Evolutionary conservation across 192 early-diverging fungal species (phyloP), one percentile per base, ranked within the genome.

Genomic region (Pilobolus umbonatus): DNA sequence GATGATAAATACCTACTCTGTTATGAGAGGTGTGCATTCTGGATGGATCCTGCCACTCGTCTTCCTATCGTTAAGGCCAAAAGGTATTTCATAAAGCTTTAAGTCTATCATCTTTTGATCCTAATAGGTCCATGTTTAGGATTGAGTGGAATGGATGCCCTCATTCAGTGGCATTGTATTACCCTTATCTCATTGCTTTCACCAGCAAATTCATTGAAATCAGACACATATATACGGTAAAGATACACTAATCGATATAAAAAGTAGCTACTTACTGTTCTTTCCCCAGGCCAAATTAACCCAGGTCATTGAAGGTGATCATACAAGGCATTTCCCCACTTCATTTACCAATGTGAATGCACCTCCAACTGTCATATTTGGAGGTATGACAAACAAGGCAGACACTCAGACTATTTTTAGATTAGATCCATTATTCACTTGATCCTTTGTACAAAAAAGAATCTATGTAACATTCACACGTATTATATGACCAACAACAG

Each of bases 131-230:
- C 14, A 15, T 2, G 4, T 38, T 2, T 22, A 32, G 31, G n/a
- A 59, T 63, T 24, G 68, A 86, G 55, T 98, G 94, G 94, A 82
- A 83, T 26, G 94, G 96, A 1, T 67, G 74, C 1, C 95, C 95
- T 12, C 80, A 79, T 21, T 66, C 77, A 19, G 90, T 93, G 62
- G 85, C 90, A 26, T 81, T 86, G 12, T 74, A 79, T 19, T 71
- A 89, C 38, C 93, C 92, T n/a, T 96, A 91, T 68, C 71, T 98
- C 26, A 72, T 97, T 55, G 95, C 92, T 0, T 96, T 91, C 69
- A 93, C 95, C 39, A 76, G 84, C 8, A 79, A 76, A 44, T 94
- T 96, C 56, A 91, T 98, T 56, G 96, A 98, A 72, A 76, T 98
- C 24, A 85, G 88, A 38, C 73, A 93, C 58, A 77, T 88, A 1